Evolutionary conservation across 176 grass and related monocot species (phyloP), one percentile per base, ranked within the genome.

Genomic region (Oryza meridionalis): DNA sequence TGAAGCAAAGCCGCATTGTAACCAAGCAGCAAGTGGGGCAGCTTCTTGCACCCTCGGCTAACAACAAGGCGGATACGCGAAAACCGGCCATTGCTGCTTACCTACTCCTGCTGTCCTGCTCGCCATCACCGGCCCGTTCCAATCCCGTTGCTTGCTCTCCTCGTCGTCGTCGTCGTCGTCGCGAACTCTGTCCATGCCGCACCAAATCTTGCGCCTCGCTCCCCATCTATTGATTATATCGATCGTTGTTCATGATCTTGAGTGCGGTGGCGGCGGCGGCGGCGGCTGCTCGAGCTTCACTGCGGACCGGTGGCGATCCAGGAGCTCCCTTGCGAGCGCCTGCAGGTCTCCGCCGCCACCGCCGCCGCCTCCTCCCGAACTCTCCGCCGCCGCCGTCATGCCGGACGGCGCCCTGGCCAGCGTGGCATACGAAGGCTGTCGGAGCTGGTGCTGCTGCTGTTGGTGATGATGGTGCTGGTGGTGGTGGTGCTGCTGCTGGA

Each of bases 261-360:
- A 35, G 67, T 87, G 87, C 42, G 78, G 91, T 19, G n/a, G n/a
- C n/a, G 90, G 88, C 21, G 90, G 90, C 9, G 61, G 89, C 9
- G 76, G 89, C 7, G 61, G 88, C 24, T 81, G 83, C 59, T 97
- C 91, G 22, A 72, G 82, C 75, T 91, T 91, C 50, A 77, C 83
- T 37, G 78, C 85, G 19, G 85, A 86, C 13, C 93, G 68, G 24
- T 99, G 93, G 45, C 91, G 87, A 71, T 94, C 90, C 55, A 96
- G 91, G 43, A 99, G 91, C 86, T 94, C 93, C 84, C 93, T 88
- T 19, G 96, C 96, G 73, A 99, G 86, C 46, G 83, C 86, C 86
- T 99, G 96, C 70, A 99, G 93, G 69, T 99, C 96, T n/a, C 94
- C 84, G 6, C 58, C 21, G 55, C 84, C 86, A 1, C 79, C 35